Evolutionary conservation across 345 rosid genomes (phyloP), one percentile per base, ranked within the genome.

Genomic region (Aethionema arabicum): DNA sequence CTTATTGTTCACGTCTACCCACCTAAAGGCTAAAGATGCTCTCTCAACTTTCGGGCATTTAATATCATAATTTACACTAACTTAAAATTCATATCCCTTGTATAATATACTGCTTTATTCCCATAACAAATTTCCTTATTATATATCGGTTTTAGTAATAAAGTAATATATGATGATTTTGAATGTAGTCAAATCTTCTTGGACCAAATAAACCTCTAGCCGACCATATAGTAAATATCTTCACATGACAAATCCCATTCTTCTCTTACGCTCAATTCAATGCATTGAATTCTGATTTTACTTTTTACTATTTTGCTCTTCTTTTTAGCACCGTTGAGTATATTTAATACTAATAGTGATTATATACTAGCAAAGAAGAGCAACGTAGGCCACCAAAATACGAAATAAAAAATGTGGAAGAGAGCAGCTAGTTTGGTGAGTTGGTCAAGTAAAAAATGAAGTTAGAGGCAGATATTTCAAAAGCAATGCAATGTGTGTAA

Each of bases 1-100:
- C 59, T 58, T 50, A 58, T 58, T 49, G 8, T 46, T 48, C 50
- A 67, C 65, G 59, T 67, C 65, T 12, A 29, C 27, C 27, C 27
- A 21, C 27, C 27, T 21, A 21, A 21, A 21, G 27, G 27, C 27
- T 21, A 68, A 67, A 60, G 72, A 43, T 68, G 53, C 54, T 0
- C 44, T 52, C 44, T 33, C 15, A 10, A 1, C 13, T 52, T 11
- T 21, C 27, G 27, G 27, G 4, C 60, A 5, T 5, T n/a, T 11
- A 42, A 43, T 59, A 46, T 2, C 9, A 38, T 7, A 44, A 7
- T 2, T 2, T n/a, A 21, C 27, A 21, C 27, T 21, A 21, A 21
- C 27, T 21, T 21, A 21, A 29, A 38, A 49, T 38, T 30, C 38
- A 13, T 39, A 62, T 62, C 57, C 11, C 37, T 39, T 27, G 7